Evolutionary conservation across 2,329 filamentous ascomycete species (phyloP).

Genomic region (Dryadomyces quercivorus): DNA sequence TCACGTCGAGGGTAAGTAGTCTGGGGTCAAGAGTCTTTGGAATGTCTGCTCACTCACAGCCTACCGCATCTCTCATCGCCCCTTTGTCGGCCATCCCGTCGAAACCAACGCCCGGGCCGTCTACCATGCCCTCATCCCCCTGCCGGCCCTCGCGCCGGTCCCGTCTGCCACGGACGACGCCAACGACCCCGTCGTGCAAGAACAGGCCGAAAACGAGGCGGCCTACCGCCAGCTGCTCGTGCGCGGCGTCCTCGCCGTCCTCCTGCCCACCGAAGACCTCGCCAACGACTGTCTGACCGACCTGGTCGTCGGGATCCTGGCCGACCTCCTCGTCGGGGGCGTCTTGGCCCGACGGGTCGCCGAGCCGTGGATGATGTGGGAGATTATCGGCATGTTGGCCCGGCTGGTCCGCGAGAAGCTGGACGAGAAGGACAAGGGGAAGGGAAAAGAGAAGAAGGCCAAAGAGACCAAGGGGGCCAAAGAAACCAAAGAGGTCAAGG

Average conservation of each 20-base stretch:
- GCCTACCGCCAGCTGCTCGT: conserved; percentile 83
- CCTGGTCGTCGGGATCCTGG: conserved; percentile 76
- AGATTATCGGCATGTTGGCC: conserved; percentile 64
- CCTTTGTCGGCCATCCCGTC: conserved; percentile 45
- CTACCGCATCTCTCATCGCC: conserved; percentile 55
- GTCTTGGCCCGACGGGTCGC: conserved; percentile 68
- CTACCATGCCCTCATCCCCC: conserved; percentile 74
- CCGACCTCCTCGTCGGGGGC: conserved; percentile 80
- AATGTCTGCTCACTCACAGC: conserved; percentile 38
- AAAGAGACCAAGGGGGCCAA: not conserved
- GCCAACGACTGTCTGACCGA: conserved; percentile 76
- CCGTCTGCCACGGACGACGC: conserved; percentile 38
- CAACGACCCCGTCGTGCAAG: conserved; percentile 35
- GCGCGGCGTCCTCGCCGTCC: conserved; percentile 65
- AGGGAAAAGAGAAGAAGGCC: not conserved
- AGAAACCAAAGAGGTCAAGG: not conserved
- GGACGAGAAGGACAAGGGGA: not conserved
- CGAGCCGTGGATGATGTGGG: conserved; percentile 83
- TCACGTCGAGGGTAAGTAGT: conserved; percentile 64
- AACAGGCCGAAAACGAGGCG: conserved; percentile 66
- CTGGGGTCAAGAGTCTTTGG: too few species aligned
- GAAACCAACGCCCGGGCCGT: conserved; percentile 51
- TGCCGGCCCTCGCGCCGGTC: conserved; percentile 69
- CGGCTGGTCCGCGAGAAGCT: conserved; percentile 22
- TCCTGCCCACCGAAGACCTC: conserved; percentile 86